Evolutionary conservation across 1,284 basidiomycete species (phyloP), one percentile per base, ranked within the genome.

Genomic region (Irpex sp.): DNA sequence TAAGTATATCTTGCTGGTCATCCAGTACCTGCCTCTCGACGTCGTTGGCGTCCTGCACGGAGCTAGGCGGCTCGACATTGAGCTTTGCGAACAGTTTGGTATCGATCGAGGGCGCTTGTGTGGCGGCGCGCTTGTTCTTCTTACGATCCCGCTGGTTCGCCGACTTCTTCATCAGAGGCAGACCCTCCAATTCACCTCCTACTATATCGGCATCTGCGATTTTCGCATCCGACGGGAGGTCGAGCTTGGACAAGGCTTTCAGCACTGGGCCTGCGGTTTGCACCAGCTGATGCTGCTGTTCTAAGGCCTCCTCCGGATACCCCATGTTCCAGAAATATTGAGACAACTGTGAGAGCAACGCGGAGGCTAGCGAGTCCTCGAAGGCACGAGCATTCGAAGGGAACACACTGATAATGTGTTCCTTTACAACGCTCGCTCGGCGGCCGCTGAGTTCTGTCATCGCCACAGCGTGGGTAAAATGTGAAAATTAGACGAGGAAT

Each of bases 1-100:
- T 54, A 8, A 81, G 60, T 46, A 71, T 67, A 3, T 15, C 33
- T 61, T 69, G 70, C 58, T 77, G 72, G 2, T 71, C 37, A 0
- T 19, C 6, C 0, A 71, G 51, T 13, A 80, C 63, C 2, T 66
- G 33, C 1, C 2, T 8, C 0, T 68, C 68, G 21, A 74, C 59
- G 9, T 59, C 39, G 5, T 58, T 56, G 0, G 71, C 76, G 37
- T 75, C 71, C 4, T 61, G 57, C 3, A 58, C 55, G 8, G 68
- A 66, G 5, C 13, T 36, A 2, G 80, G 79, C 0, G 72, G 61
- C 1, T 61, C 58, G 1, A 59, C 51, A 2, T 69, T 69, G 9
- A 79, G 61, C 39, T 61, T 71, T 0, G 63, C 58, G 47, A 80
- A 76, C 0, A 66, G 68, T 0, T 65, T 36, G 26, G 37, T 3